Conservation (phyloP, 345 rosid species). For the Sisymbrium altissimum region DNA sequence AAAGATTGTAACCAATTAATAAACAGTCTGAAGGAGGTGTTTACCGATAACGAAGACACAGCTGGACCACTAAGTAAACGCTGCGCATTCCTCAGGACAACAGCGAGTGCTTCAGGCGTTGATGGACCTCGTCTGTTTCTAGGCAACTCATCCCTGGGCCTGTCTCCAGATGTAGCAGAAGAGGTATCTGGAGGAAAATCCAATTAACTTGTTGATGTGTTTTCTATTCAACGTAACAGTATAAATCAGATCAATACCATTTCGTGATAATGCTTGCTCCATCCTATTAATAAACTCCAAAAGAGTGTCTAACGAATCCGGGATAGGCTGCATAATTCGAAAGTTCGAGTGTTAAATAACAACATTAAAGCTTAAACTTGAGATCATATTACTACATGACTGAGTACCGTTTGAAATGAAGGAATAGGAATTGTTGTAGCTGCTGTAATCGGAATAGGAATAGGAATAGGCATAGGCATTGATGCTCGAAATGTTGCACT, state of each 20-base stretch:
- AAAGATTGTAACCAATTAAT: background rate
- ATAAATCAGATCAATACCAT: conserved; percentile 45
- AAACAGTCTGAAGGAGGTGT: conserved; percentile 10
- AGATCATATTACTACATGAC: background rate
- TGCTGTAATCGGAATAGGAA: conserved; percentile 58
- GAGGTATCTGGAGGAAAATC: conserved; percentile 39
- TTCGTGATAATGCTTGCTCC: conserved; percentile 64
- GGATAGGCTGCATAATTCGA: conserved; percentile 65
- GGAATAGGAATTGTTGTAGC: conserved; percentile 62
- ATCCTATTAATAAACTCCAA: conserved; percentile 67
- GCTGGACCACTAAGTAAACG: conserved; percentile 55
- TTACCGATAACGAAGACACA: conserved; percentile 69
- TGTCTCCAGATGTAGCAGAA: conserved; percentile 34
- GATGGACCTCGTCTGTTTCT: conserved; percentile 49
- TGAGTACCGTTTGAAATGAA: conserved; percentile 53
- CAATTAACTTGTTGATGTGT: conserved; percentile 14
- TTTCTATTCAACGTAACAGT: background rate
- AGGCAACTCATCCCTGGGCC: conserved; percentile 49
- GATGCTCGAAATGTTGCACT: conserved; percentile 47
- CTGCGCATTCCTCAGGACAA: conserved; percentile 60
- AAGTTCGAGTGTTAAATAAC: background rate
- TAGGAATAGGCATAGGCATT: conserved; percentile 46
- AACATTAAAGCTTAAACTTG: background rate
- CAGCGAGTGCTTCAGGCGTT: conserved; percentile 61
- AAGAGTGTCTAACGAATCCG: conserved; percentile 73